Percentiles rank a stretch among this genome's conserved stretches.
These are phyloP conservation scores for Chlorokybus atmophyticus DNA, from an alignment of 139 green algal genomes.

Conservation along the genomic window DNA sequence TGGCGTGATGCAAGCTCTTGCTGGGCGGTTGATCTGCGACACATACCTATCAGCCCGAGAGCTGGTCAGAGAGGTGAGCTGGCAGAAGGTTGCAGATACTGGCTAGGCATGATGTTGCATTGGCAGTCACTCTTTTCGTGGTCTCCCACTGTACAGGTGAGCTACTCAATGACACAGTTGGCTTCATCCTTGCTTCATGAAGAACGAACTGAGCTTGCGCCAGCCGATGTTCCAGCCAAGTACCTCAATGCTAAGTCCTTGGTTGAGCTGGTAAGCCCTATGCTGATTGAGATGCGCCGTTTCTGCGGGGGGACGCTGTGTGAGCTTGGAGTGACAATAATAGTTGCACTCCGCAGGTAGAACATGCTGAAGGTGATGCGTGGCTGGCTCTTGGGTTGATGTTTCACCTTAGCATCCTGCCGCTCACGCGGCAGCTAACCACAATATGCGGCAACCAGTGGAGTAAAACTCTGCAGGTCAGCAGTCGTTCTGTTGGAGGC, in stretches of 20 bases:
- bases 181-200: constrained; percentile 60
- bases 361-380: constrained; percentile 64
- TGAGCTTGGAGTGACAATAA: too few relatives aligned
- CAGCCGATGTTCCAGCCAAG: constrained; percentile 36
- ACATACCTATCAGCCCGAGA: constrained; percentile 86
- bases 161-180: constrained; percentile 84
- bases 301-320: too few relatives aligned
- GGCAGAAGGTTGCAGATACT: too few relatives aligned
- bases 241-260: constrained; percentile 32
- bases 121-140: too few relatives aligned
- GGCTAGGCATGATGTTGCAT: too few relatives aligned
- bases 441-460: constrained; percentile 66
- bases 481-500: too few relatives aligned
- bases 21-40: constrained; percentile 86
- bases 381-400: constrained; percentile 79
- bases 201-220: constrained; percentile 47
- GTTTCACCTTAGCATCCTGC: constrained; percentile 38
- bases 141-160: too few relatives aligned
- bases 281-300: too few relatives aligned
- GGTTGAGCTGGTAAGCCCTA: constrained; percentile 44
- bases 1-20: constrained; percentile 47
- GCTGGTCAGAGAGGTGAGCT: constrained; percentile 57
- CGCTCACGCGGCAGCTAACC: constrained; percentile 70
- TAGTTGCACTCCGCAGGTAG: constrained; percentile 15
- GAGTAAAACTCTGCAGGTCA: constrained; percentile 54